Evolutionary conservation across 2,329 filamentous ascomycete species (phyloP).

Genomic region (Trichoderma aggressivum): DNA sequence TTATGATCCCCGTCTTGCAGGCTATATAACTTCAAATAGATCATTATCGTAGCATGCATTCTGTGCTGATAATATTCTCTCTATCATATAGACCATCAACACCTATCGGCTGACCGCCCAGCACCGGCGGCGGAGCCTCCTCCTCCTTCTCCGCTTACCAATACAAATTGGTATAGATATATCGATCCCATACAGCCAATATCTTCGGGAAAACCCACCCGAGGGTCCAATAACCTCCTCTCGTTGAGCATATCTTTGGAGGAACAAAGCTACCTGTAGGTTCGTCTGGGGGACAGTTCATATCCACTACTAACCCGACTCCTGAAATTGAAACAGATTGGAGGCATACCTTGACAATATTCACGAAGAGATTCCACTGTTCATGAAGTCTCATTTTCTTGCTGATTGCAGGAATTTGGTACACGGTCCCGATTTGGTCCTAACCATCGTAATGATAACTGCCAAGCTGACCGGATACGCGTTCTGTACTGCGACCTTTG

Average conservation of each 20-base stretch:
- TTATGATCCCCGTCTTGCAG: background rate
- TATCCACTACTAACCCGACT: background rate
- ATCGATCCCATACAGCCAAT: background rate
- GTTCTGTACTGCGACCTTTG: background rate
- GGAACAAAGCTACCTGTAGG: background rate
- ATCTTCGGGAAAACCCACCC: background rate
- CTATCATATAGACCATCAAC: background rate
- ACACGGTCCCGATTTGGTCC: background rate
- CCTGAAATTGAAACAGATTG: background rate
- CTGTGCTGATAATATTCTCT: background rate
- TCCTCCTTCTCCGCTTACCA: background rate
- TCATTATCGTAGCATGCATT: background rate
- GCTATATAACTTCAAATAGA: too few species aligned
- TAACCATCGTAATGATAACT: background rate
- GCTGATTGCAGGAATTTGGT: background rate
- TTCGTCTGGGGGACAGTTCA: background rate
- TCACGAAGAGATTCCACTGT: background rate
- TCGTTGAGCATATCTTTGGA: background rate
- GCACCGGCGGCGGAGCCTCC: background rate
- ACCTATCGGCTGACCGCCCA: background rate
- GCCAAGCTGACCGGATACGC: background rate
- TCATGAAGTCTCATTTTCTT: background rate
- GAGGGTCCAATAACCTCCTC: background rate
- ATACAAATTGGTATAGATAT: background rate
- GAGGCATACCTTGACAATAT: background rate